Base-by-base conservation (phyloP, 1,284 basidiomycete species). In the Rhizoctonia solani region DNA sequence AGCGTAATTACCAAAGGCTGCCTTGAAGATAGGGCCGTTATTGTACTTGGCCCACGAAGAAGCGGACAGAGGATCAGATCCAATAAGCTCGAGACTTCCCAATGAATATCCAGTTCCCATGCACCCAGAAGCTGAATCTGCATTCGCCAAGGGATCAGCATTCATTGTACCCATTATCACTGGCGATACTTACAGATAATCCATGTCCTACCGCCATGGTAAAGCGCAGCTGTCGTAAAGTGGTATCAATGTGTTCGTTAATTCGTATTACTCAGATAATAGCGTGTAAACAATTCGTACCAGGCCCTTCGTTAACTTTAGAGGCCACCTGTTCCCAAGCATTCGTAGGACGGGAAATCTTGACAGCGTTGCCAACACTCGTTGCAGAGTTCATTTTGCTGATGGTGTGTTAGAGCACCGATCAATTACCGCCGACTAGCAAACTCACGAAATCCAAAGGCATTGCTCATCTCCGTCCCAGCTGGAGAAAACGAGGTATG, bases 401-500 rank as follows among this genome's bases (percentile, higher is more conserved):
- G 63, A 6, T 6, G 11, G 44, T 46, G 8, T 5, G 19, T 11
- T 46, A 5, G 8, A n/a, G n/a, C n/a, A n/a, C n/a, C n/a, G n/a
- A n/a, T n/a, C n/a, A n/a, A n/a, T n/a, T n/a, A n/a, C n/a, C n/a
- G n/a, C n/a, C n/a, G n/a, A n/a, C n/a, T n/a, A n/a, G 19, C 6
- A 46, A 21, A 68, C 73, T 54, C 69, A 75, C 74, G 77, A 73
- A 54, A 79, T 78, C 23, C 66, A 79, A 9, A 79, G 71, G 56
- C 76, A 78, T 72, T 79, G 78, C 53, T 76, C 69, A 44, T 68
- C 68, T 8, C 76, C 76, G 66, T 78, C 76, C 74, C 74, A 78
- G 52, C 73, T 74, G 3, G 77, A 77, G 67, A 76, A 79, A 0
- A 79, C 75, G 19, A 79, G 69, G 54, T 79, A 79, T 2, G 72